These are phyloP conservation scores for Colletotrichum navitas DNA, from an alignment of 2,329 filamentous ascomycete species.

Conservation along the genomic window DNA sequence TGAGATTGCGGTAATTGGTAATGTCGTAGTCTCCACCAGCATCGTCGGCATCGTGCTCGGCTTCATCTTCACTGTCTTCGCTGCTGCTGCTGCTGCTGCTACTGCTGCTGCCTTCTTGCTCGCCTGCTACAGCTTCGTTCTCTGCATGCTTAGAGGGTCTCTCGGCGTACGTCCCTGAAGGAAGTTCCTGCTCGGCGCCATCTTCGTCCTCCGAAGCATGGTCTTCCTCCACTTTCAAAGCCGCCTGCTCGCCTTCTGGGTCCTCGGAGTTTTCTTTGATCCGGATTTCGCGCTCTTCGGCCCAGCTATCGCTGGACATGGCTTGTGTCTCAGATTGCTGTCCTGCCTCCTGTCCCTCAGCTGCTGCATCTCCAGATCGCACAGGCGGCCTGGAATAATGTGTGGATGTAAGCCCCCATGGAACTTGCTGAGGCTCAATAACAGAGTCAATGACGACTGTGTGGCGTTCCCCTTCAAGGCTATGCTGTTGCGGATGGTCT, in stretches of 20 bases:
- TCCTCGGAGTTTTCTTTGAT: conserved; percentile 7
- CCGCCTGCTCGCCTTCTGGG: conserved; percentile 18
- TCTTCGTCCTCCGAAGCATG: conserved; percentile 26
- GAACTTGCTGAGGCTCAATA: conserved; percentile 32
- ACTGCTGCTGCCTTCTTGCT: conserved; percentile 8
- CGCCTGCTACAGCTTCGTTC: conserved; percentile 5
- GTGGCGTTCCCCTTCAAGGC: conserved; percentile 13
- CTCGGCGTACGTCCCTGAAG: conserved; percentile 24
- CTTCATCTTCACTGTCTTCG: conserved; percentile 33
- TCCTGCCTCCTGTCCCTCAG: background rate
- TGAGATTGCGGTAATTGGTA: conserved; percentile 42
- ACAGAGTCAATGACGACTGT: conserved; percentile 30
- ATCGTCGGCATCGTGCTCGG: conserved; percentile 36
- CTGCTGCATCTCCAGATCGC: background rate
- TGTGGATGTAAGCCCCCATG: conserved; percentile 39
- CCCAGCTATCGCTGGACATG: conserved; percentile 18
- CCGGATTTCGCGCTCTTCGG: conserved; percentile 9
- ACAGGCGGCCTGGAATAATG: conserved; percentile 2
- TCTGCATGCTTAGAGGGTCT: conserved; percentile 20
- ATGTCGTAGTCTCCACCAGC: conserved; percentile 43
- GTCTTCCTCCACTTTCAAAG: conserved; percentile 29
- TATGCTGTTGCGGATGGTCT: conserved; percentile 18
- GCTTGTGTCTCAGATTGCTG: conserved; percentile 5
- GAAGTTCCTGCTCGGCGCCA: conserved; percentile 17
- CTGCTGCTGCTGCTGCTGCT: conserved; percentile 26